phyloP scores from a whole-genome alignment of 768 basidiomycete genomes.

The Termitomyces eurrhizus region DNA sequence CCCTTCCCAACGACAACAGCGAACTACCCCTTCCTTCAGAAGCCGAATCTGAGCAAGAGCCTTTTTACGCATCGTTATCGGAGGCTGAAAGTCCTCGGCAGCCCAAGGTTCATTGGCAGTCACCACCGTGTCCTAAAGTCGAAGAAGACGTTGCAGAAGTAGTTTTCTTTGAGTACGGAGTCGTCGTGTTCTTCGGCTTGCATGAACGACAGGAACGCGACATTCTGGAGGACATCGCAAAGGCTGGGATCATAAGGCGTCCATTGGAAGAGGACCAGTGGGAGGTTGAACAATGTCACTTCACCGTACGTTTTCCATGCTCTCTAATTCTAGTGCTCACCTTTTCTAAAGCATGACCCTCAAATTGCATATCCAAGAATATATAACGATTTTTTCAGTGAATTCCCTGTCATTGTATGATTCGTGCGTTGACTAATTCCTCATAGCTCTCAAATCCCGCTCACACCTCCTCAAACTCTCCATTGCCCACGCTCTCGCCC shows the following conservation, averaged over 20 bases:
- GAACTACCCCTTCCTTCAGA: slow-evolving; percentile 7
- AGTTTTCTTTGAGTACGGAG: slow-evolving; percentile 84
- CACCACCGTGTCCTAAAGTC: slow-evolving; percentile 13
- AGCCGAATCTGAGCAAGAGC: slow-evolving; percentile 11
- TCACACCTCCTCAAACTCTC: slow-evolving; percentile 90
- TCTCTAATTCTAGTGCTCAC: background rate
- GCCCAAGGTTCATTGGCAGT: slow-evolving; percentile 6
- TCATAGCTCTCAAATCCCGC: slow-evolving; percentile 81
- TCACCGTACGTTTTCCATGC: slow-evolving; percentile 49
- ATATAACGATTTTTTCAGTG: slow-evolving; percentile 96
- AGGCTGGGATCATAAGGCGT: slow-evolving; percentile 65
- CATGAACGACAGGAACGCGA: slow-evolving; percentile 73
- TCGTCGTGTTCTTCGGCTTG: slow-evolving; percentile 90
- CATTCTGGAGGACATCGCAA: slow-evolving; percentile 79
- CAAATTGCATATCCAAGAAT: slow-evolving; percentile 84
- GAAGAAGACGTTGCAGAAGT: slow-evolving; percentile 66
- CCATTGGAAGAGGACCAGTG: slow-evolving; percentile 65
- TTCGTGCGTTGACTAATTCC: slow-evolving; percentile 1
- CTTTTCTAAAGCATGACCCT: slow-evolving; percentile 65
- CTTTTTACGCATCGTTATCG: slow-evolving; percentile 3
- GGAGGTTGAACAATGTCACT: slow-evolving; percentile 95
- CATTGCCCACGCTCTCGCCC: slow-evolving; percentile 91
- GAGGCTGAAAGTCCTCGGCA: slow-evolving; percentile 5
- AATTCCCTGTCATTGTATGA: slow-evolving; percentile 18
- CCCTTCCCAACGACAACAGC: slow-evolving; percentile 7